Evolutionary conservation across 768 basidiomycete genomes (phyloP), one percentile per base, ranked within the genome.

Genomic region (Xerocomellus intermedius): DNA sequence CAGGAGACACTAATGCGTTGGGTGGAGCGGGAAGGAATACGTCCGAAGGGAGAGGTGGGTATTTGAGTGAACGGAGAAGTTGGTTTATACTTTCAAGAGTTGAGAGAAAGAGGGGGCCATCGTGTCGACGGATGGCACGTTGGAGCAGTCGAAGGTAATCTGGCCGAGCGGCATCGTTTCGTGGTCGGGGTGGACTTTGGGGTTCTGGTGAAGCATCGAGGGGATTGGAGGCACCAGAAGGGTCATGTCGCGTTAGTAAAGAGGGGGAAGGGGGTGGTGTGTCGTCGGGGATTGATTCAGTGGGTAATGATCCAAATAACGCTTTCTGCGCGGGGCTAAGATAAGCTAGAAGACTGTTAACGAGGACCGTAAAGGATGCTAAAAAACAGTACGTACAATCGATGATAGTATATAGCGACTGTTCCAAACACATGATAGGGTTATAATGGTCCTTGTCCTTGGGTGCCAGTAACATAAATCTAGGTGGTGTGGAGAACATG

Each of bases 391-490:
- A 60, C 68, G n/a, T 54, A 88, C 89, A 80, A 71, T 89, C 81
- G 55, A 91, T 72, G 43, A 93, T 91, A 46, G 83, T 83, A 68
- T 85, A 79, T 28, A 94, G 70, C 12, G 85, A 80, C 56, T 79
- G 77, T 73, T 90, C 87, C 33, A 94, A 74, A 64, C 88, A 88
- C 77, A 86, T 80, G 52, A 94, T 86, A 14, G 91, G 91, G 66
- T 89, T 87, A 70, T 92, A 94, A 60, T 92, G 89, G 62, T 94
- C 90, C 61, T 84, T 84, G 75, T 94, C 91, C 64, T 85, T 89
- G 30, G 91, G 91, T 42, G 79, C 83, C 49, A 93, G 79, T 55
- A 93, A 78, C 57, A 89, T 79, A 73, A 84, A 93, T 68, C 89
- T 91, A 19, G 0, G 53, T 13, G 57, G 49, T 7, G 13, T 2